Percentiles rank a stretch among this genome's conserved stretches.
These are phyloP conservation scores for Beauveria varroae DNA, from an alignment of 2,329 filamentous ascomycete species.

Conservation along the genomic window DNA sequence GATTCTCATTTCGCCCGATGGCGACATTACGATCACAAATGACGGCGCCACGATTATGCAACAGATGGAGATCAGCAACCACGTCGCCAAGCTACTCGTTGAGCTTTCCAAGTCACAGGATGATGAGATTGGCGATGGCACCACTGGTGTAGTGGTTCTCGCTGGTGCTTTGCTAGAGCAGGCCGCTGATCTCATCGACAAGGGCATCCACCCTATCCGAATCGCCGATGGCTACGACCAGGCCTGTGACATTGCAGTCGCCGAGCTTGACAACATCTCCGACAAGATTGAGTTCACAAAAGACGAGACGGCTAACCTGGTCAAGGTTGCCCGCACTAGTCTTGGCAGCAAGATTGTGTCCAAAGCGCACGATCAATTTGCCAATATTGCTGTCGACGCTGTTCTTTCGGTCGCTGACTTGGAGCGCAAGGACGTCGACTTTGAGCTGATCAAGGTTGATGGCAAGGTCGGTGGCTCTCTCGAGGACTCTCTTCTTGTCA, in stretches of 20 bases:
- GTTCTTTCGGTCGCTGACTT: slow-evolving; percentile 94
- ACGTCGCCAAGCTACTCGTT: slow-evolving; percentile 93
- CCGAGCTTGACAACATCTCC: slow-evolving; percentile 86
- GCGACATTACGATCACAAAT: slow-evolving; percentile 98
- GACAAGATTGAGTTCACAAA: slow-evolving; percentile 82
- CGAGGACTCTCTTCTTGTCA: slow-evolving; percentile 89
- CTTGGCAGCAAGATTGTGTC: slow-evolving; percentile 98
- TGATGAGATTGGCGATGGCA: slow-evolving; percentile 97
- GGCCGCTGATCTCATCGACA: slow-evolving; percentile 96
- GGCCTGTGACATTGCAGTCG: slow-evolving; percentile 92
- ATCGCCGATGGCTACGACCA: slow-evolving; percentile 98
- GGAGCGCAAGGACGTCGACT: slow-evolving; percentile 94
- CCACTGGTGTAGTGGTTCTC: slow-evolving; percentile 93
- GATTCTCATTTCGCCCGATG: slow-evolving; percentile 96
- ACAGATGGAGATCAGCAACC: slow-evolving; percentile 98
- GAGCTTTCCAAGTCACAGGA: slow-evolving; percentile 98
- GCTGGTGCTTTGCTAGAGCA: slow-evolving; percentile 93
- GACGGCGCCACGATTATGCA: slow-evolving; percentile 95
- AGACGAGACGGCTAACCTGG: slow-evolving; percentile 73
- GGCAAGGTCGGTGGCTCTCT: slow-evolving; percentile 93
- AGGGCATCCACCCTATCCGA: slow-evolving; percentile 97
- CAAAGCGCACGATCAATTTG: slow-evolving; percentile 97
- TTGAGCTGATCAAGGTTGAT: slow-evolving; percentile 98
- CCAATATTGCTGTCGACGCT: slow-evolving; percentile 93
- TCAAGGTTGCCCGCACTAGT: slow-evolving; percentile 92